Conservation (phyloP, 2,329 filamentous ascomycete species). For the Myriosclerotinia curreyana region DNA sequence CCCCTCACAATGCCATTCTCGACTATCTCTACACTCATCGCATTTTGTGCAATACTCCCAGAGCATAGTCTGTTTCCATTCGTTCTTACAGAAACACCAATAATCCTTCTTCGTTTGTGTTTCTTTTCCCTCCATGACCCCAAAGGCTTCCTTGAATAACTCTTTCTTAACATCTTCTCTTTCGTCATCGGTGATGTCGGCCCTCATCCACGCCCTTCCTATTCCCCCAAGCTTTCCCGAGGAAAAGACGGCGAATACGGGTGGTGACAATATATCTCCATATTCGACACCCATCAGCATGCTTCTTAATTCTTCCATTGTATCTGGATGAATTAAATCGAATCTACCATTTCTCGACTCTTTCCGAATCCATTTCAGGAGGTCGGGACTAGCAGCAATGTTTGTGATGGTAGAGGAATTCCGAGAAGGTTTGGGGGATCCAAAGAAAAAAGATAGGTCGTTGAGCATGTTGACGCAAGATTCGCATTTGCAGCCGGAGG, state of each 20-base stretch:
- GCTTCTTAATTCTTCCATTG: conserved; percentile 7
- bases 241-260: neutral
- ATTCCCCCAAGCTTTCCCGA: neutral
- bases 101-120: neutral
- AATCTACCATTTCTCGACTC: conserved; percentile 12
- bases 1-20: conserved; percentile 2
- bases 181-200: neutral
- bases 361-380: conserved; percentile 17
- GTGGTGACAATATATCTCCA: neutral
- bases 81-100: conserved; percentile 13
- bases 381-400: neutral
- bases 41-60: conserved; percentile 8
- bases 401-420: neutral
- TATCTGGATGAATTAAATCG: neutral
- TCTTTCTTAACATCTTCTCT: neutral
- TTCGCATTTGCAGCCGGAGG: conserved; percentile 9
- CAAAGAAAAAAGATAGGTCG: conserved; percentile 3
- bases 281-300: conserved; percentile 11
- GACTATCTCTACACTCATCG: conserved; percentile 2
- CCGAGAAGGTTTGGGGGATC: neutral
- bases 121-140: neutral
- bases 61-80: neutral
- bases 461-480: conserved; percentile 19
- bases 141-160: conserved; percentile 10
- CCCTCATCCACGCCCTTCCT: neutral